Evolutionary conservation across 2,329 filamentous ascomycete genomes (phyloP), one percentile per base, ranked within the genome.

Genomic region (Fusarium poae): DNA sequence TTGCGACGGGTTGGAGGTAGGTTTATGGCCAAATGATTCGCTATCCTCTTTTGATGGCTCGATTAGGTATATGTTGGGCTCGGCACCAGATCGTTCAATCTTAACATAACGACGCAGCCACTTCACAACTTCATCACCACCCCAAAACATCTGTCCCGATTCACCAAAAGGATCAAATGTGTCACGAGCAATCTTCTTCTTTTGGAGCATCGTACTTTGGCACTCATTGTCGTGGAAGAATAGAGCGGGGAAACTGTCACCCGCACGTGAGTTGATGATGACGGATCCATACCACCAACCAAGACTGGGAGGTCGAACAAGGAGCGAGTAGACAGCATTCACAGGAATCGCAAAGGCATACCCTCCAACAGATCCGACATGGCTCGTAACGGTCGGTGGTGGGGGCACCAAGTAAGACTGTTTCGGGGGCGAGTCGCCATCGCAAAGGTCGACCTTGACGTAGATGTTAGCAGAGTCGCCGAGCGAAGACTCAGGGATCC

Each of bases 181-280:
- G 72, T 97, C 93, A 65, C 87, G 88, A 1, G 93, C 89, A 54
- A 92, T 84, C 80, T 91, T 93, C 85, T 96, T 97, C 82, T 97
- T 93, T 79, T 98, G 95, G 57, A 97, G 81, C 23, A 98, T 97
- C 0, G 96, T 99, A 54, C 92, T 97, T 80, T 97, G 92, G 75
- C 96, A 99, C 82, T 99, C 96, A 67, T 90, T 94, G 76, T 99
- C 96, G 78, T 99, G 96, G 81, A 99, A 99, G 82, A 99, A 99
- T 2, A 99, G 83, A 0, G 96, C 94, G 0, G 96, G 96, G 72
- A 98, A 97, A 77, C 92, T 96, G 77, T 98, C 94, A 5, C 97
- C 97, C 1, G 91, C 89, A 15, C 92, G 86, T 2, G 92, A 93
- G 77, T 99, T 99, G 82, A 99, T 93, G 59, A 99, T 91, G 29